A percentile compares a stretch with the other conserved stretches of the same genome.
These are phyloP conservation scores for Vigna trinervia DNA, from an alignment of 306 rosid species.

Conservation along the genomic window DNA sequence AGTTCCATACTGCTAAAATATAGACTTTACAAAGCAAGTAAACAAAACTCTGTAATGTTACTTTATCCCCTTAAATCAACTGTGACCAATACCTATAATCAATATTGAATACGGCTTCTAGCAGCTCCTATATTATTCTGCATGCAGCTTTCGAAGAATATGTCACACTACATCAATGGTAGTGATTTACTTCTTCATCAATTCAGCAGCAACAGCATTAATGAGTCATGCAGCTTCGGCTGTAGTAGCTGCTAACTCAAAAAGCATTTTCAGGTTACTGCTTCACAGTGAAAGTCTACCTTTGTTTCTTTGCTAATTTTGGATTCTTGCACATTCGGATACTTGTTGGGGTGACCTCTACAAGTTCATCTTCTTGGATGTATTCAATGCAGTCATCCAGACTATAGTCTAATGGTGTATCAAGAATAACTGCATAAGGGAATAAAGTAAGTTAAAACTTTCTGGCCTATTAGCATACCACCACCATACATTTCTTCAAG, in stretches of 20 bases:
- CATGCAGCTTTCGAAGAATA: conserved; percentile 41
- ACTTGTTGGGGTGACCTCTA: conserved; percentile 82
- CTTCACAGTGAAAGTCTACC: conserved; percentile 51
- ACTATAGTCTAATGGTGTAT: conserved; percentile 93
- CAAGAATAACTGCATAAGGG: conserved; percentile 75
- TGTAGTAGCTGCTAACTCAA: conserved; percentile 14
- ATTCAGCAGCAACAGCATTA: conserved; percentile 34
- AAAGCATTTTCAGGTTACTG: conserved; percentile 45
- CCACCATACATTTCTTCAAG: neutral
- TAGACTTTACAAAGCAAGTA: conserved; percentile 40
- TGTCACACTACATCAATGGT: conserved; percentile 10
- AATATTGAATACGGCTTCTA: conserved; percentile 5
- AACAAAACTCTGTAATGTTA: conserved; percentile 51
- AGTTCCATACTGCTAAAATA: conserved; percentile 40
- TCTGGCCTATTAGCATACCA: neutral
- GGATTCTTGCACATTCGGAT: conserved; percentile 95
- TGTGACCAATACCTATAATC: conserved; percentile 40
- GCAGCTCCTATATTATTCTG: conserved; percentile 39
- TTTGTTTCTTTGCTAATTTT: conserved; percentile 71
- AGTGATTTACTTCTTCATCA: conserved; percentile 10
- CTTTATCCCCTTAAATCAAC: conserved; percentile 44
- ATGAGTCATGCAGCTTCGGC: conserved; percentile 40
- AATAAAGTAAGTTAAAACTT: conserved; percentile 27
- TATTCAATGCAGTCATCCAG: conserved; percentile 97
- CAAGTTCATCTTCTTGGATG: conserved; percentile 97